These are phyloP conservation scores for Rhododendron ovatum DNA, from an alignment of 148 eudicot species.

Conservation along the genomic window DNA sequence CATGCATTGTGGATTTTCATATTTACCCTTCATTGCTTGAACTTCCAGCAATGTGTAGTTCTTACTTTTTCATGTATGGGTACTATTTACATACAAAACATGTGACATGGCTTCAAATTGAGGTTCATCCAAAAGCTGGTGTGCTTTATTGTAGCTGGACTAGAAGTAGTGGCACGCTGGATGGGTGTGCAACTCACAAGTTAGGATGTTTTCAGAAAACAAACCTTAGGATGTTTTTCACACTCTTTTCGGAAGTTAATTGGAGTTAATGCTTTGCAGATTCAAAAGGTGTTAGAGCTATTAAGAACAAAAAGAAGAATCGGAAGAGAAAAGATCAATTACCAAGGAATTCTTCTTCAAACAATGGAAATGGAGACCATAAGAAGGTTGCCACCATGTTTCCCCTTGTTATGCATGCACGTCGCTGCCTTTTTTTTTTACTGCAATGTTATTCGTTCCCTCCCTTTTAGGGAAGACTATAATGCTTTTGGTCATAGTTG, in stretches of 20 bases:
- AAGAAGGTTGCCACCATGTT: conserved; percentile 25
- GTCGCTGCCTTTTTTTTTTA: not conserved
- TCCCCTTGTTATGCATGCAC: not conserved
- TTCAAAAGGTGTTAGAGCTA: conserved; percentile 46
- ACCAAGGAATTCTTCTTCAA: conserved; percentile 26
- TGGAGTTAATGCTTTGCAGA: conserved; percentile 35
- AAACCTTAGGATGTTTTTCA: not conserved
- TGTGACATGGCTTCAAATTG: not conserved
- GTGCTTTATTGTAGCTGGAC: not conserved
- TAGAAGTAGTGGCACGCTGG: not conserved
- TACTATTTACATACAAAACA: not conserved
- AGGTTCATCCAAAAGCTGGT: not conserved
- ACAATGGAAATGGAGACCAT: conserved; percentile 35
- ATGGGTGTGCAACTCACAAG: not conserved
- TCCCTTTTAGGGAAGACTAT: not conserved
- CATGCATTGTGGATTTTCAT: not conserved
- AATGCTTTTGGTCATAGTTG: not conserved
- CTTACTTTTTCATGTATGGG: not conserved
- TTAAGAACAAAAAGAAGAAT: conserved; percentile 69
- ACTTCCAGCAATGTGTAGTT: not conserved
- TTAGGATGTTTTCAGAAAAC: not conserved
- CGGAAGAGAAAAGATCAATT: conserved; percentile 55
- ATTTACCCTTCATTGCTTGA: not conserved
- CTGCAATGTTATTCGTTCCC: conserved; percentile 9
- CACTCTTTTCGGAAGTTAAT: not conserved